Conservation (phyloP, 331 rosid genomes). For the Acacia concinna region DNA sequence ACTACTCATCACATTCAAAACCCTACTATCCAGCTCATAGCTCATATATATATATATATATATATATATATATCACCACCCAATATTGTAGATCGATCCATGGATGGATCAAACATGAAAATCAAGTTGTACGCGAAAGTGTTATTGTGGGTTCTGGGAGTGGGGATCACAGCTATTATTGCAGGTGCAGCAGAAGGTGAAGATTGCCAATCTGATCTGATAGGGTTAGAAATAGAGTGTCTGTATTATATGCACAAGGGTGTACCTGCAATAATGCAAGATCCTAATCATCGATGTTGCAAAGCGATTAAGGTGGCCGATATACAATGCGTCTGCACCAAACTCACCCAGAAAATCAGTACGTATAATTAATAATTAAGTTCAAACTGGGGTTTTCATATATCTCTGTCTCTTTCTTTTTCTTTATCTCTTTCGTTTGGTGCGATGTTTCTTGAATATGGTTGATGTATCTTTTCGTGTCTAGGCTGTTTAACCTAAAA, state of each 20-base stretch:
- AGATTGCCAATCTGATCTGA: conserved; percentile 12
- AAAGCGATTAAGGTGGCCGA: conserved; percentile 1
- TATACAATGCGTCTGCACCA: conserved; percentile 25
- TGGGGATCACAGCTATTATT: neutral
- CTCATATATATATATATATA: no score
- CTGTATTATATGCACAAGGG: conserved; percentile 28
- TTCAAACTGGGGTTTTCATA: neutral
- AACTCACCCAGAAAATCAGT: neutral
- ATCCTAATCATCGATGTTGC: conserved; percentile 28
- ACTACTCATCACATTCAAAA: neutral
- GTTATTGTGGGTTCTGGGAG: neutral
- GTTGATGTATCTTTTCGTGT: conserved; percentile 24
- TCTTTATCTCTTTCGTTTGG: neutral
- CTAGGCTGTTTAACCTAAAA: neutral
- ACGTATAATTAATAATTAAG: neutral
- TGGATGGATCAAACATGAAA: neutral
- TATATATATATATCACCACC: neutral
- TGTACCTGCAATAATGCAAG: neutral
- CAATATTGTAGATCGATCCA: neutral
- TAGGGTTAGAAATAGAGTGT: conserved; percentile 32
- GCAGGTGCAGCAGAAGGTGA: neutral
- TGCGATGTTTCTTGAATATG: neutral
- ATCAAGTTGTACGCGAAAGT: neutral
- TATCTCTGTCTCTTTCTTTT: neutral
- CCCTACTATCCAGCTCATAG: neutral